Evolutionary conservation across 768 basidiomycete species (phyloP).

Genomic region (Udeniomyces megalosporus): DNA sequence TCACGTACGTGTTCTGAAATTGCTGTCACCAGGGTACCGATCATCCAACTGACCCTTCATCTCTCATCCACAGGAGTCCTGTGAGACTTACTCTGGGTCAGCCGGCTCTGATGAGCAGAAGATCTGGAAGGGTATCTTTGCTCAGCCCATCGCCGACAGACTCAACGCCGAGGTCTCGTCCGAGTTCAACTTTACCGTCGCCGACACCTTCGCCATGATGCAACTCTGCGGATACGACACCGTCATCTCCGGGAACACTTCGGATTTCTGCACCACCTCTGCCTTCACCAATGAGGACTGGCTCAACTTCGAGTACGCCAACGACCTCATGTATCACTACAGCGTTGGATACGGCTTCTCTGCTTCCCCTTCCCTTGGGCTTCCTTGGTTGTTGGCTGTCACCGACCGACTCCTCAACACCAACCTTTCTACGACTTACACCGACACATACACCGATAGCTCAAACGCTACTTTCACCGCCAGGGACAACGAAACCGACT

Average conservation of each 20-base stretch:
- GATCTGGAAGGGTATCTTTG: not conserved
- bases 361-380: not conserved
- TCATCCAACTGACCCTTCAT: no score
- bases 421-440: not conserved
- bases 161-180: not conserved
- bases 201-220: not conserved
- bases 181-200: not conserved
- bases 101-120: not conserved
- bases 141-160: not conserved
- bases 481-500: no score
- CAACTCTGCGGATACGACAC: slow-evolving; percentile 1
- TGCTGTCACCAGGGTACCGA: no score
- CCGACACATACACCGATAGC: not conserved
- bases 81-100: not conserved
- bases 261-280: not conserved
- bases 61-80: not conserved
- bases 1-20: slow-evolving; percentile 2
- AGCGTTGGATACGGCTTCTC: not conserved
- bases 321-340: slow-evolving; percentile 5
- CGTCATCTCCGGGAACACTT: not conserved
- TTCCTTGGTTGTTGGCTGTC: not conserved
- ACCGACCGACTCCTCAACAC: not conserved
- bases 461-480: not conserved
- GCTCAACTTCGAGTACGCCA: not conserved
- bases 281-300: slow-evolving; percentile 1